These are phyloP conservation scores for Porcisia hertigi DNA, from an alignment of 208 protist genomes.

Conservation along the genomic window DNA sequence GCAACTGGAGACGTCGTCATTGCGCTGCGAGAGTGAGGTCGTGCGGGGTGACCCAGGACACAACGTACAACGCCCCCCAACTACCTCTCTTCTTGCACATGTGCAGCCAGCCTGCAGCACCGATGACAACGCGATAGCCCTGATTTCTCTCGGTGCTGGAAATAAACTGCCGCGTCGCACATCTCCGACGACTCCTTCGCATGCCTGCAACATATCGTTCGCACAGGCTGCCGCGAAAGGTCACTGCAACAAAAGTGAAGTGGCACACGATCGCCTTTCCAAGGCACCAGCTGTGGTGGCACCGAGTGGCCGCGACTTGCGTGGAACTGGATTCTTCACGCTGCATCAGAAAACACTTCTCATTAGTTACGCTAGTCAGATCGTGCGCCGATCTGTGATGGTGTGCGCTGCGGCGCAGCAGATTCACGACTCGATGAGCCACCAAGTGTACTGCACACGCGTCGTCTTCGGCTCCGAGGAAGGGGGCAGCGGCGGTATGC, in stretches of 20 bases:
- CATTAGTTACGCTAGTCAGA: constrained; percentile 22
- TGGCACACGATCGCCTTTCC: background rate
- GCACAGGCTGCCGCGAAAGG: background rate
- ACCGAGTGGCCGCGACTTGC: background rate
- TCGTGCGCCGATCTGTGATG: constrained; percentile 8
- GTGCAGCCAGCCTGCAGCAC: background rate
- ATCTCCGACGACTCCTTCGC: background rate
- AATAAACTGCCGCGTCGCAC: background rate
- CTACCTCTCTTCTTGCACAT: background rate
- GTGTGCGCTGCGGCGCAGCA: constrained; percentile 18
- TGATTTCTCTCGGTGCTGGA: background rate
- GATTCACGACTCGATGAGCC: constrained; percentile 24
- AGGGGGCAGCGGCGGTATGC: background rate
- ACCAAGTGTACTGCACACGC: constrained; percentile 11
- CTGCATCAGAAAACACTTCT: constrained; percentile 29
- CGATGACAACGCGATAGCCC: background rate
- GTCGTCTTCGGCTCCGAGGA: constrained; percentile 18
- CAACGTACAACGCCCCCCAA: background rate
- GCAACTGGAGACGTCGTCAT: background rate
- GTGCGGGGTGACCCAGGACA: background rate
- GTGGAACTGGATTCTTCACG: constrained; percentile 18
- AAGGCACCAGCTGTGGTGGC: background rate
- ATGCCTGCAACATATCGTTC: background rate
- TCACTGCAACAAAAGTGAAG: background rate
- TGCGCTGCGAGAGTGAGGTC: background rate